Base-by-base conservation (phyloP, 805 yeast genomes). In the Wickerhamomyces mucosus region DNA sequence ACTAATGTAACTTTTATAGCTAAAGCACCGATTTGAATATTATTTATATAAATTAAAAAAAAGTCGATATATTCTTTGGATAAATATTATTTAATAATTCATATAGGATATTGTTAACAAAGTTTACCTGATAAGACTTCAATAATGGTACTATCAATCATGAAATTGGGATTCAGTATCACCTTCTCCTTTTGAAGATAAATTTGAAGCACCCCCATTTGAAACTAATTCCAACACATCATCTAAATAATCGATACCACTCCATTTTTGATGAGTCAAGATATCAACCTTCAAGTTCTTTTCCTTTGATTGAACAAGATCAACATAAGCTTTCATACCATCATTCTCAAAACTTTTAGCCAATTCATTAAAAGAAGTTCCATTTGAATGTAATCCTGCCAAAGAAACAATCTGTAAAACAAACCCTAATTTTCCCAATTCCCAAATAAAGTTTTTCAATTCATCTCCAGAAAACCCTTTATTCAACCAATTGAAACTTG, bases 311-410 rank as follows among this genome's bases (percentile, higher is more conserved):
- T 72, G 79, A 4, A 72, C 70, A 15, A 60, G 41, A 12, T 68
- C 67, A 12, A 72, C 76, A 40, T 72, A 72, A 0, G 78, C 76
- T 40, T 61, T 56, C 78, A 75, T 75, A 2, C 81, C 81, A 11
- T 70, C 64, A 5, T 52, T 40, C 38, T 58, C 60, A 54, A 70
- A 74, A 26, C 58, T 58, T 25, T 59, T 51, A 11, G 76, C 65
- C 26, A 72, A 53, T 37, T 70, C 60, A 64, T 69, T 68, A 32
- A 72, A 63, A 12, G 71, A 59, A 28, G 67, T 48, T 1, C 73
- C 79, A 42, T 65, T 63, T 28, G 65, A 53, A 43, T 75, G 80
- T 15, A 72, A 45, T 0, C 81, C 81, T 2, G 79, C 79, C 18
- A 75, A 52, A 7, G 78, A 72, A 13, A 75, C 71, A 25, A 75